Evolutionary conservation across 495 filamentous ascomycete species (phyloP).

Genomic region (Daldinia bambusicola): DNA sequence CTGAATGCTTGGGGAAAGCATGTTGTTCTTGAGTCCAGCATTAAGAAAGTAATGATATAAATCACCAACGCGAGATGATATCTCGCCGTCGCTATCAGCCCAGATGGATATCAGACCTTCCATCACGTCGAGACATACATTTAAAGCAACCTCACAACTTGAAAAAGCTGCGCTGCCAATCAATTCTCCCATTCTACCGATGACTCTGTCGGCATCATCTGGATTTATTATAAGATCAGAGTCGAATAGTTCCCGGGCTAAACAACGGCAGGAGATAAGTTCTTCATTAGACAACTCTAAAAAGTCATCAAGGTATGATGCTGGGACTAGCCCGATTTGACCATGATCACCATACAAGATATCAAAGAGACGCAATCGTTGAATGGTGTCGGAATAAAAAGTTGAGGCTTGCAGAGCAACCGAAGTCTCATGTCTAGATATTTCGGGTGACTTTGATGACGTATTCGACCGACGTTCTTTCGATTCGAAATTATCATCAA

Average conservation of each 20-base stretch:
- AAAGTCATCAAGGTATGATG: constrained; percentile 67
- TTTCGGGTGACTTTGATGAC: constrained; percentile 44
- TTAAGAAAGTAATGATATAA: constrained; percentile 85
- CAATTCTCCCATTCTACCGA: constrained; percentile 63
- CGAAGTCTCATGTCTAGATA: constrained; percentile 60
- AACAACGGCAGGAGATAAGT: constrained; percentile 64
- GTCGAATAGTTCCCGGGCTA: constrained; percentile 61
- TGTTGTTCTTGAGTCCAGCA: constrained; percentile 67
- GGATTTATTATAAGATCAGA: constrained; percentile 56
- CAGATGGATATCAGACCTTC: constrained; percentile 71
- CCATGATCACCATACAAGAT: constrained; percentile 50
- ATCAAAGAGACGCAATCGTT: constrained; percentile 55
- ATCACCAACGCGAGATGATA: constrained; percentile 71
- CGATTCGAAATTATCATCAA: constrained; percentile 76
- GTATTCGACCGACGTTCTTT: constrained; percentile 60
- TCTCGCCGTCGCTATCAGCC: constrained; percentile 62
- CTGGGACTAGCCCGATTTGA: constrained; percentile 50
- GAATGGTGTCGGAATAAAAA: constrained; percentile 58
- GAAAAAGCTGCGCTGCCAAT: constrained; percentile 71
- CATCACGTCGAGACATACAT: constrained; percentile 76
- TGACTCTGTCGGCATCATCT: constrained; percentile 55
- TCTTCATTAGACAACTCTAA: constrained; percentile 67
- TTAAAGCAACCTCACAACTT: constrained; percentile 79
- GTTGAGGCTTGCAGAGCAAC: constrained; percentile 59
- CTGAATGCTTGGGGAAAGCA: constrained; percentile 74